Base-by-base conservation (phyloP, 768 basidiomycete species). In the Xerocomellus amylosporus region DNA sequence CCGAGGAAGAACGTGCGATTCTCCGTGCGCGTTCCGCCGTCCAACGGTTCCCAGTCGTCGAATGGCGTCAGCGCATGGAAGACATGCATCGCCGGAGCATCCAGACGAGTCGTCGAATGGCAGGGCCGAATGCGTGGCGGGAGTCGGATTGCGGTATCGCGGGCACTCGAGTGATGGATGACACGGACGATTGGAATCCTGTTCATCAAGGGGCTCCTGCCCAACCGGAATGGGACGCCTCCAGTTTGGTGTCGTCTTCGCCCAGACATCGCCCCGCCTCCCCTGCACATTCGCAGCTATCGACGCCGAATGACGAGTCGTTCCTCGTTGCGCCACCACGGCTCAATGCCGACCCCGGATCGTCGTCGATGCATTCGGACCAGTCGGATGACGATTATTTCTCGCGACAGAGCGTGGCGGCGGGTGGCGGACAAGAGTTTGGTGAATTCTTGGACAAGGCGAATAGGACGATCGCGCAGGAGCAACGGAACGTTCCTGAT, bases 31-130 rank as follows among this genome's bases (percentile, higher is more conserved):
- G 94, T 40, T 96, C 94, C 15, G 94, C 93, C 17, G 82, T 97
- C 4, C 94, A 96, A 66, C 90, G 94, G 64, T 97, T 97, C 88
- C 94, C 94, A 5, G 94, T 97, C 53, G 90, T 97, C 26, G 93
- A 97, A 74, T 97, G 94, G 94, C 89, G 94, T 65, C 93, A 96
- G 69, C 84, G 90, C 46, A 90, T 86, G 79, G 94, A 97, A 74
- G 94, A 96, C 70, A 91, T 96, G 79, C 94, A 97, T 69, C 83
- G 81, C 56, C 87, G 94, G 55, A 89, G 87, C 64, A 93, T 97
- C 67, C 71, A 69, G 22, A 74, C 75, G 5, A 93, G 88, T 65
- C 86, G 94, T 48, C 70, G 73, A 28, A 20, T 83, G 2, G 91
- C 93, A 24, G 88, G 84, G 8, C 54, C 75, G 2, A 81, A 90